Conservation (phyloP, 2,329 filamentous ascomycete genomes). For the Zasmidium angulare region DNA sequence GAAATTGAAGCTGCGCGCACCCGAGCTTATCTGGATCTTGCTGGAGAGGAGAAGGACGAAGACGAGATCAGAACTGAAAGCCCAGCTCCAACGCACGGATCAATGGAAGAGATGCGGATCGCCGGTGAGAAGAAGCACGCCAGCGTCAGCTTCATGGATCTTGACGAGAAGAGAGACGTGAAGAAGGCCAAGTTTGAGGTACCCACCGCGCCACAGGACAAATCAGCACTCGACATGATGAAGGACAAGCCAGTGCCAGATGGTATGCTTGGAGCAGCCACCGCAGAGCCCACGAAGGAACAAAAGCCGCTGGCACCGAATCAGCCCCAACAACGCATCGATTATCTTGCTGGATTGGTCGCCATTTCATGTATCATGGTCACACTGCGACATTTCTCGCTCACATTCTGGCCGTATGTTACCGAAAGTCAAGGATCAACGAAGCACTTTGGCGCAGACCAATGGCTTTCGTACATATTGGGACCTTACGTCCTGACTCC, state of each 20-base stretch:
- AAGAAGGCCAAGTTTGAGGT: constrained; percentile 10
- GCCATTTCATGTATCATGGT: constrained; percentile 47
- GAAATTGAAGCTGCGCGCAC: constrained; percentile 4
- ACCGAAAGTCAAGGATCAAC: constrained; percentile 31
- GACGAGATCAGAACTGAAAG: constrained; percentile 15
- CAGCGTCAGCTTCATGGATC: constrained; percentile 21
- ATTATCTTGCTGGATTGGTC: constrained; percentile 49
- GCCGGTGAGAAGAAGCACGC: constrained; percentile 9
- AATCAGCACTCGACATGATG: constrained; percentile 12
- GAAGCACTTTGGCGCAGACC: constrained; percentile 43
- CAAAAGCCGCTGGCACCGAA: constrained; percentile 20
- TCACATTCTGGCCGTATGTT: constrained; percentile 42
- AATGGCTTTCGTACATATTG: constrained; percentile 43
- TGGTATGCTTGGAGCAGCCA: constrained; percentile 18
- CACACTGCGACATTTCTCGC: constrained; percentile 46
- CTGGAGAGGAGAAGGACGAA: constrained; percentile 8
- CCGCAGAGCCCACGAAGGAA: constrained; percentile 16
- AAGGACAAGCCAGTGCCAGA: constrained; percentile 20
- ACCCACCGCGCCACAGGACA: constrained; percentile 17
- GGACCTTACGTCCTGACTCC: constrained; percentile 47
- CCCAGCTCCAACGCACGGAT: constrained; percentile 4
- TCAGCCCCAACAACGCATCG: constrained; percentile 37
- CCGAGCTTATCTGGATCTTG: constrained; percentile 15
- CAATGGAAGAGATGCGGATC: not conserved
- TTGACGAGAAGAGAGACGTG: constrained; percentile 5